A percentile compares a stretch with the other conserved stretches of the same genome.
Conservation (phyloP, 2,329 filamentous ascomycete genomes). For the Alternaria arbusti region DNA sequence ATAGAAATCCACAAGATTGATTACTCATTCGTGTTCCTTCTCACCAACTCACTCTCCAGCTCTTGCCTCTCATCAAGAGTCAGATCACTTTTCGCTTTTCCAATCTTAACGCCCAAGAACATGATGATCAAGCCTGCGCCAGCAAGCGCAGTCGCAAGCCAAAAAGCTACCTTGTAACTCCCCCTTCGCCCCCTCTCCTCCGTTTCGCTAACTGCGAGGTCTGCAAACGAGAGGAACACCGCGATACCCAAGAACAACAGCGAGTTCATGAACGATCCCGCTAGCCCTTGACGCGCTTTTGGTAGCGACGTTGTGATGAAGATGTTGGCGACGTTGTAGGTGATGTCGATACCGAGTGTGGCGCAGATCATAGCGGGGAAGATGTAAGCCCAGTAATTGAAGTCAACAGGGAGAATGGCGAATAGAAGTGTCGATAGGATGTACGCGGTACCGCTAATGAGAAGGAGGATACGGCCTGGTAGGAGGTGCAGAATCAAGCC, state of each 20-base stretch:
- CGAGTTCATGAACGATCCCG: conserved; percentile 46
- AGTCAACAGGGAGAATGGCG: conserved; percentile 39
- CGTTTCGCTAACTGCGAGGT: conserved; percentile 44
- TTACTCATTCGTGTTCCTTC: conserved; percentile 16
- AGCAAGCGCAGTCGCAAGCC: conserved; percentile 42
- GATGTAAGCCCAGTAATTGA: conserved; percentile 48
- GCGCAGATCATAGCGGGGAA: conserved; percentile 54
- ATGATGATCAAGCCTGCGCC: conserved; percentile 41
- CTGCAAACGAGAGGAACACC: conserved; percentile 45
- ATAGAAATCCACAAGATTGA: not conserved
- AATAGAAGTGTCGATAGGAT: conserved; percentile 43
- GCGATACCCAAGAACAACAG: conserved; percentile 47
- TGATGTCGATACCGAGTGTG: conserved; percentile 48
- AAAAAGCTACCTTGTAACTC: conserved; percentile 49
- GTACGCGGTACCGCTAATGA: conserved; percentile 40
- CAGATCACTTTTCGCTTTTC: conserved; percentile 45
- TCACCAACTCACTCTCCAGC: conserved; percentile 38
- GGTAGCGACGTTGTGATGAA: conserved; percentile 47
- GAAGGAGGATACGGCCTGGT: conserved; percentile 41
- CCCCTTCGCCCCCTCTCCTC: conserved; percentile 33
- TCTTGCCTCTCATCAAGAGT: conserved; percentile 42
- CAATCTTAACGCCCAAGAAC: conserved; percentile 46
- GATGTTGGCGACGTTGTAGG: conserved; percentile 48
- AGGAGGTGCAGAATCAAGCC: conserved; percentile 46
- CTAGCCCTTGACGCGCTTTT: conserved; percentile 43